Base-by-base conservation (phyloP, 306 rosid genomes). In the Gastrolobium bilobum region DNA sequence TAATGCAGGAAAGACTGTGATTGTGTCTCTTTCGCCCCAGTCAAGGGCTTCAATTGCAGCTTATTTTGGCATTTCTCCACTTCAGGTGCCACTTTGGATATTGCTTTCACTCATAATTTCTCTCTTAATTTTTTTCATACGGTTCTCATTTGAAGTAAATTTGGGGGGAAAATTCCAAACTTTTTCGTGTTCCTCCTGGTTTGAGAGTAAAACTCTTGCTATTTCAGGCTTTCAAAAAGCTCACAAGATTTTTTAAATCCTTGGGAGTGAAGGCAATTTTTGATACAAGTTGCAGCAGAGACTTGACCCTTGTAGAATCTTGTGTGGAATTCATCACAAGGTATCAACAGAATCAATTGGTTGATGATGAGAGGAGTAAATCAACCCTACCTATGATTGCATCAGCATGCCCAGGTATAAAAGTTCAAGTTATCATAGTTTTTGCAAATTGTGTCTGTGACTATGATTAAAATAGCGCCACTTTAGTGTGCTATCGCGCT, bases 361-460 rank as follows among this genome's bases (percentile, higher is more conserved):
- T 53, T 37, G 91, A 87, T 40, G 91, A 84, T 37, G 91, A 76
- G 44, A 76, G 75, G 50, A 77, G 75, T 82, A 87, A 88, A 54
- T 77, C 88, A 31, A 67, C 86, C 39, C 62, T 95, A 46, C 99
- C 99, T 61, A 86, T 95, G 96, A 90, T 95, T 68, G 86, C 99
- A 7, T 95, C 99, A n/a, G 97, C 99, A 38, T 95, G 99, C 87
- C 99, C 99, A 87, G 99, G 98, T 95, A 89, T 84, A 33, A 7
- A 48, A 69, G 29, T 69, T 77, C 31, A 79, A 46, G 77, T 34
- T 57, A 26, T 68, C 10, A 38, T 75, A 6, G 44, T 44, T 58
- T 76, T 57, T n/a, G 70, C 30, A 51, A 79, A 53, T 79, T 29
- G 30, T 71, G 75, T 77, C 50, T 54, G 9, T 48, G 58, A 77